Evolutionary conservation across 2,329 filamentous ascomycete genomes (phyloP).

Genomic region (Pseudopyricularia javanii): DNA sequence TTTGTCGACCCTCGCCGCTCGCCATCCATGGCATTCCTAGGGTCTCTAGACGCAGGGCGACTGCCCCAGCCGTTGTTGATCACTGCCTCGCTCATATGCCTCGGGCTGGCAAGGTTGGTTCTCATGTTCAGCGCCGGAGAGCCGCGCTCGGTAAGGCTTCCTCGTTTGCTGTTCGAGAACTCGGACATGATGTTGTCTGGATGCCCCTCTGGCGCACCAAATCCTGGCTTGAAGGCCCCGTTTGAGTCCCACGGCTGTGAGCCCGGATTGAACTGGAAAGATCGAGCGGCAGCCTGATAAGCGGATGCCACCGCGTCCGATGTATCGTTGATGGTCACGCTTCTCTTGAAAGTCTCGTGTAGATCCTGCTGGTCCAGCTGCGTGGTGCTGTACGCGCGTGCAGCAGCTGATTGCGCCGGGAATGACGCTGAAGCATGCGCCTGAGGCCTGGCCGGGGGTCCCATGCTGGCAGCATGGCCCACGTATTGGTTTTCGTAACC

Average conservation of each 20-base stretch:
- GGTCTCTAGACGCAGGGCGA: slow-evolving; percentile 20
- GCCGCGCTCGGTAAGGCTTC: slow-evolving; percentile 23
- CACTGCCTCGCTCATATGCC: slow-evolving; percentile 15
- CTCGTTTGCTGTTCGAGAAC: slow-evolving; percentile 13
- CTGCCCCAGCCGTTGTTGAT: slow-evolving; percentile 23
- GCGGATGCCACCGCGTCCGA: slow-evolving; percentile 11
- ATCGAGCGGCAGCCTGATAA: slow-evolving; percentile 13
- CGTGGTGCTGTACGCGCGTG: slow-evolving; percentile 6
- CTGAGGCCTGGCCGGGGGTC: slow-evolving; percentile 22
- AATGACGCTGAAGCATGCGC: slow-evolving; percentile 15
- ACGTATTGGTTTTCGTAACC: not conserved
- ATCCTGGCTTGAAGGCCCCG: slow-evolving; percentile 5
- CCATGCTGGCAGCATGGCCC: not conserved
- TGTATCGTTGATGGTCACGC: slow-evolving; percentile 20
- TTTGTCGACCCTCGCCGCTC: not conserved
- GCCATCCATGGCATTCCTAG: slow-evolving; percentile 8
- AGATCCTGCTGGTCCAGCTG: slow-evolving; percentile 25
- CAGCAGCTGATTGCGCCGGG: not conserved
- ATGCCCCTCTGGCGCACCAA: not conserved
- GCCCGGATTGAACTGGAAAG: slow-evolving; percentile 34
- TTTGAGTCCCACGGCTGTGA: slow-evolving; percentile 30
- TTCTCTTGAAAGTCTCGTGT: slow-evolving; percentile 18
- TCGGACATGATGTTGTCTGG: not conserved
- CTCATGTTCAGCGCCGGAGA: slow-evolving; percentile 11
- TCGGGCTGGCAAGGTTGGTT: slow-evolving; percentile 3